Conservation (phyloP, 768 basidiomycete species). For the Podaxis sp. region DNA sequence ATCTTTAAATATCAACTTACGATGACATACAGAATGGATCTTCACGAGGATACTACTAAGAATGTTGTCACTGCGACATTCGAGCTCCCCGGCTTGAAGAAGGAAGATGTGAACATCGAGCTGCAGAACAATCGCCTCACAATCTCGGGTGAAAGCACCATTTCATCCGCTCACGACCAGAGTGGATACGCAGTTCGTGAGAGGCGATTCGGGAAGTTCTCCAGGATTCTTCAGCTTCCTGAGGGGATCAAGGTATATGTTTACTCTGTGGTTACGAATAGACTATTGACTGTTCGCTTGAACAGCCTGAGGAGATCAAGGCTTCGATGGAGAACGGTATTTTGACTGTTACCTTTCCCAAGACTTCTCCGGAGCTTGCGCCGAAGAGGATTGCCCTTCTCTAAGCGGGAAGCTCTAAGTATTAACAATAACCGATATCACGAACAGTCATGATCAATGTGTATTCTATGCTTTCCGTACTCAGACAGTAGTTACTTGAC, state of each 20-base stretch:
- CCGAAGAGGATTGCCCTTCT: slow-evolving; percentile 31
- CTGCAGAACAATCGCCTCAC: slow-evolving; percentile 44
- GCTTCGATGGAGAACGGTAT: slow-evolving; percentile 46
- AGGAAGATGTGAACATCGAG: slow-evolving; percentile 48
- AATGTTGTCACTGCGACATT: slow-evolving; percentile 50
- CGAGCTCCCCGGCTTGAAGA: slow-evolving; percentile 53
- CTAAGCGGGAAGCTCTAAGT: slow-evolving; percentile 16
- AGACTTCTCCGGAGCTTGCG: slow-evolving; percentile 29
- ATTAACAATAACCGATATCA: not conserved
- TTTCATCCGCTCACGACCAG: slow-evolving; percentile 28
- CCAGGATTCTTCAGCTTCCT: slow-evolving; percentile 45
- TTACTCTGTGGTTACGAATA: slow-evolving; percentile 3
- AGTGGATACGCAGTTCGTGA: slow-evolving; percentile 39
- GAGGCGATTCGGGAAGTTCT: slow-evolving; percentile 40
- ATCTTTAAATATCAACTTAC: not conserved
- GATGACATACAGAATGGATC: slow-evolving; percentile 39
- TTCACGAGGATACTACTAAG: slow-evolving; percentile 41
- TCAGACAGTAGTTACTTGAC: too few species aligned
- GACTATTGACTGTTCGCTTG: not conserved
- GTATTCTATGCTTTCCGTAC: not conserved
- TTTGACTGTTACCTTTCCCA: slow-evolving; percentile 50
- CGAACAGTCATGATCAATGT: not conserved
- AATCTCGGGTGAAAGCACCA: slow-evolving; percentile 43
- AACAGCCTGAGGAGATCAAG: slow-evolving; percentile 23
- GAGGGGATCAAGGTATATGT: slow-evolving; percentile 43